Evolutionary conservation across 495 filamentous ascomycete species (phyloP).

Genomic region (Xylaria bambusicola): DNA sequence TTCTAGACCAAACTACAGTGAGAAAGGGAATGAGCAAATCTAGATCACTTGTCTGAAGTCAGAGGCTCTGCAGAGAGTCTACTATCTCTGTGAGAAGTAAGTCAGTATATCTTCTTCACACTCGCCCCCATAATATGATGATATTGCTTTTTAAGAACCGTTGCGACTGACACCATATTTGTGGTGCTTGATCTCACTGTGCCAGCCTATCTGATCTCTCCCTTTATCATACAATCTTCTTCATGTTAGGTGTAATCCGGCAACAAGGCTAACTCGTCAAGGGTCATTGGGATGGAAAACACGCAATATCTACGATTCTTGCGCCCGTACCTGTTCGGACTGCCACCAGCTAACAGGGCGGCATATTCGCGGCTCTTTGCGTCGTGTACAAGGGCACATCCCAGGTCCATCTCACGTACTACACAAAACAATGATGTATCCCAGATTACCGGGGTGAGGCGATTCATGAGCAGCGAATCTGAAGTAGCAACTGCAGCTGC

Average conservation of each 20-base stretch:
- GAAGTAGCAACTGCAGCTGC: constrained; percentile 11
- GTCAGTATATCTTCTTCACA: background rate
- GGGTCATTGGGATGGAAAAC: constrained; percentile 39
- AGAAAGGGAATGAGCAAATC: no score
- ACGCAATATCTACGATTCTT: constrained; percentile 50
- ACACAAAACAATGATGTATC: constrained; percentile 1
- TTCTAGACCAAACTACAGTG: no score
- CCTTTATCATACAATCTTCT: background rate
- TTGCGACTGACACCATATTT: constrained; percentile 80
- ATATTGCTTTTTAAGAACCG: constrained; percentile 71
- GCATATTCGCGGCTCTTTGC: constrained; percentile 27
- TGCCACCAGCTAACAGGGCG: constrained; percentile 28
- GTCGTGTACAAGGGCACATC: constrained; percentile 1
- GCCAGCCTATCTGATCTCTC: constrained; percentile 49
- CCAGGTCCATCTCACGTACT: constrained; percentile 7
- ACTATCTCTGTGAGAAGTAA: background rate
- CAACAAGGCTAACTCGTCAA: constrained; percentile 18
- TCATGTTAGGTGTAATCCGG: background rate
- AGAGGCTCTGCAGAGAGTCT: background rate
- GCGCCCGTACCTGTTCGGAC: constrained; percentile 51
- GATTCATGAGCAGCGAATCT: background rate
- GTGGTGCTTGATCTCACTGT: constrained; percentile 61
- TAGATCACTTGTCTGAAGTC: background rate
- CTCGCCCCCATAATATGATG: constrained; percentile 38
- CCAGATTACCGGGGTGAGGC: background rate